These are phyloP conservation scores for Bacidia rubella DNA, from an alignment of 495 filamentous ascomycete genomes.

Conservation along the genomic window DNA sequence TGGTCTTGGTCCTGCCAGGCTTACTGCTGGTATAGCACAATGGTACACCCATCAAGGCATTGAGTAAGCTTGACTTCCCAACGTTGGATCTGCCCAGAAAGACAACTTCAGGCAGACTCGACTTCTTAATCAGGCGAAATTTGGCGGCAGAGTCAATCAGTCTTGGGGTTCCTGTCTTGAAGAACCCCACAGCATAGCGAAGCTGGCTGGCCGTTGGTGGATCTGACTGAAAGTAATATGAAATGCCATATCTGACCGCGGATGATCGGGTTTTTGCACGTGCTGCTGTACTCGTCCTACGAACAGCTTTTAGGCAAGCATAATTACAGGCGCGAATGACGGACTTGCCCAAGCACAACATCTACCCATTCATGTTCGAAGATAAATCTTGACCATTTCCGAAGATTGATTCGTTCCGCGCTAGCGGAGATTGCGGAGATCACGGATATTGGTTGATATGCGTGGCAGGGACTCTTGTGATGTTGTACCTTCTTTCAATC, in stretches of 20 bases:
- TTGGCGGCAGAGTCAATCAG: conserved; percentile 59
- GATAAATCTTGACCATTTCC: too few species aligned
- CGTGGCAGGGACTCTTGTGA: too few species aligned
- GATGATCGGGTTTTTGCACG: too few species aligned
- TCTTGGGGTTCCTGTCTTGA: conserved; percentile 40
- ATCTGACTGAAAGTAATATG: conserved; percentile 45
- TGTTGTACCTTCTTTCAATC: too few species aligned
- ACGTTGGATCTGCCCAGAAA: conserved; percentile 82
- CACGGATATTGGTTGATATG: too few species aligned
- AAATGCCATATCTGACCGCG: conserved; percentile 14
- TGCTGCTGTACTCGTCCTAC: too few species aligned
- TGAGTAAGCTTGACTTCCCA: conserved; percentile 80
- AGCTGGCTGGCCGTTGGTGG: conserved; percentile 42
- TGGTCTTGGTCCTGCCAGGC: conserved; percentile 63
- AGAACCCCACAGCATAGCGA: conserved; percentile 45
- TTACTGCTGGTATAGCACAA: conserved; percentile 51
- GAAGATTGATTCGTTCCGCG: too few species aligned
- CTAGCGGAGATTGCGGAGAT: too few species aligned
- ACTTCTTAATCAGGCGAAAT: conserved; percentile 49
- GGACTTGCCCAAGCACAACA: too few species aligned
- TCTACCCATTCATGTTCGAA: too few species aligned
- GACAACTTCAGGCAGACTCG: conserved; percentile 42
- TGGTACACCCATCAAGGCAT: conserved; percentile 55
- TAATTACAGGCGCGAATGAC: too few species aligned
- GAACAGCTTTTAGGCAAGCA: too few species aligned